A percentile compares a stretch with the other conserved stretches of the same genome.
Evolutionary conservation across 805 yeast species (phyloP).

Genomic region (Metschnikowia lunata): DNA sequence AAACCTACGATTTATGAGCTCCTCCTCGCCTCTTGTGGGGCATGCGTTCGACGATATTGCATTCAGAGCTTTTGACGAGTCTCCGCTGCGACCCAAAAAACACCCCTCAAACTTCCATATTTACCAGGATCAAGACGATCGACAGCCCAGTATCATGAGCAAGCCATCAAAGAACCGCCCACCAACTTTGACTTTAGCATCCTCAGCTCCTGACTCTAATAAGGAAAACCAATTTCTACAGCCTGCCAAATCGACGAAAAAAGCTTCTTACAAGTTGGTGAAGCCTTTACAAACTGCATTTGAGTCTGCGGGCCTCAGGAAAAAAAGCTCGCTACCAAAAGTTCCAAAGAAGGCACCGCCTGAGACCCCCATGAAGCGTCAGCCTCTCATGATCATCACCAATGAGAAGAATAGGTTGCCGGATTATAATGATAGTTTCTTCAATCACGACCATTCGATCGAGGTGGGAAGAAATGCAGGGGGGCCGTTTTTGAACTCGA

Average conservation of each 20-base stretch:
- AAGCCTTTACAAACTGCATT: constrained; percentile 86
- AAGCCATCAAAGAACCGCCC: not conserved
- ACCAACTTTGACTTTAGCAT: not conserved
- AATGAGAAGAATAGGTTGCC: constrained; percentile 14
- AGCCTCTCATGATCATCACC: constrained; percentile 35
- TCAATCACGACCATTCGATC: constrained; percentile 23
- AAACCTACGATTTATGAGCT: constrained; percentile 13
- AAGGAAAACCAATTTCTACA: constrained; percentile 28
- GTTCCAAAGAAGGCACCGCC: constrained; percentile 33
- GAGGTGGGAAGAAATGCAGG: constrained; percentile 36
- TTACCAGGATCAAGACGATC: constrained; percentile 10
- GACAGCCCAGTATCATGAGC: not conserved
- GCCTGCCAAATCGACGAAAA: constrained; percentile 8
- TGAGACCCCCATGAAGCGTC: constrained; percentile 42
- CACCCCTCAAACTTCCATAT: constrained; percentile 10
- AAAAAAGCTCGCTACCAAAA: constrained; percentile 33
- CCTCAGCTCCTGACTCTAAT: constrained; percentile 22
- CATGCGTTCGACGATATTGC: constrained; percentile 13
- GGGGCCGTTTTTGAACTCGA: constrained; percentile 19
- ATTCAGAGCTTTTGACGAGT: constrained; percentile 12
- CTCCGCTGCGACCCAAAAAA: constrained; percentile 16
- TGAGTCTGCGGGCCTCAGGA: constrained; percentile 67
- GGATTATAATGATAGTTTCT: constrained; percentile 13
- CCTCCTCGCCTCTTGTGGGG: constrained; percentile 15
- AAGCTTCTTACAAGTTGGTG: constrained; percentile 54